Base-by-base conservation (phyloP, 768 basidiomycete species). In the Lentinula boryana region DNA sequence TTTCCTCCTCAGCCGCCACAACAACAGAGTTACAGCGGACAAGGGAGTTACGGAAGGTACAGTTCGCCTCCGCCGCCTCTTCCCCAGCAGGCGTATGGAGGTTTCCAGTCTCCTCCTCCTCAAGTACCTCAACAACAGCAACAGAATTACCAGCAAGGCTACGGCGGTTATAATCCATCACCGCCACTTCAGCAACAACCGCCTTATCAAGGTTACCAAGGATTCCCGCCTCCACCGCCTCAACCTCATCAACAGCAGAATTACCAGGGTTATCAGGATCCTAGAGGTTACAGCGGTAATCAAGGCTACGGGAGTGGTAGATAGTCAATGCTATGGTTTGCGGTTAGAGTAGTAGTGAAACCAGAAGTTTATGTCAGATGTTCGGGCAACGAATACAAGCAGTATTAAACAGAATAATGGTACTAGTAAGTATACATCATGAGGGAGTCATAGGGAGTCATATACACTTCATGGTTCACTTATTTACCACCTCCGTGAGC, bases 181-280 rank as follows among this genome's bases (percentile, higher is more conserved):
- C 38, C 52, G 5, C 50, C 52, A 8, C 41, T 31, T 44, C 35
- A 63, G 62, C 63, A 67, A 57, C 48, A 49, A 31, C 64, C 68
- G 6, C 32, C 52, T 8, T 63, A 66, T 38, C 58, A 51, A 16
- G 71, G 69, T 27, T 66, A 74, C 60, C 72, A 72, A 52, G 61
- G 27, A 64, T 67, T 61, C 15, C 66, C 58, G 13, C 73, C 74
- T 15, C 72, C 69, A 10, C 67, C 74, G 33, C 70, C 75, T 16
- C 66, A 64, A 36, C 12, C 46, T 48, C 50, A 51, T 15, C 55
- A 21, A 16, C 55, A 56, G 23, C 55, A 56, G 27, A 21, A 13
- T 8, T 55, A 55, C 36, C n/a, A 12, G 23, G 54, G 54, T 6
- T 56, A 56, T 27, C 23, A 43, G 36, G 38, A 27, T 41, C 18